Evolutionary conservation across 805 yeast genomes (phyloP), one percentile per base, ranked within the genome.

Genomic region (Saccharomycopsis guyanensis): DNA sequence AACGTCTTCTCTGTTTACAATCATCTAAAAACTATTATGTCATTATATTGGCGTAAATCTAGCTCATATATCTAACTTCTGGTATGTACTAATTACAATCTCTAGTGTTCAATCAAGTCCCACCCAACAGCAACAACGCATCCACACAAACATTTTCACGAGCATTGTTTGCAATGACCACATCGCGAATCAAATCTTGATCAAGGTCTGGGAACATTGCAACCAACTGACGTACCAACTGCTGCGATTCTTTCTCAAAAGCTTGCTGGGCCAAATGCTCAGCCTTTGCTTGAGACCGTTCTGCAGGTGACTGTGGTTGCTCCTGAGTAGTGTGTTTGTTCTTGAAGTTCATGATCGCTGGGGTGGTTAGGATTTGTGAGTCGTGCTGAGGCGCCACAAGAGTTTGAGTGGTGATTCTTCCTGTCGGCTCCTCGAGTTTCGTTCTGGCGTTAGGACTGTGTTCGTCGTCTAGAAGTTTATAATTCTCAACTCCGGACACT

Each of bases 201-300:
- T 86, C 95, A 50, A 87, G 66, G 38, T 68, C 69, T 0, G 95
- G 94, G 61, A 88, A 87, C 78, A 88, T 83, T 40, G 78, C 78
- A 24, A 65, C 64, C 45, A 87, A 66, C 2, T 75, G 73, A 1
- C 63, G 64, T 20, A 72, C 66, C 2, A 78, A 72, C 37, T 70
- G 68, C 16, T 66, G 61, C 33, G 64, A 68, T 50, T 77, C 80
- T 47, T 68, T 60, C 24, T 61, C 64, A 34, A 67, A 68, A 10
- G 68, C 57, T 39, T 66, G 55, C 31, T 62, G 63, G 1, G 69
- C 71, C 23, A 64, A 59, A 46, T 55, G 59, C 38, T 63, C 68
- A 40, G 66, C 69, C 2, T 64, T 61, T 7, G 24, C 36, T 31
- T 10, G 8, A n/a, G 32, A n/a, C 13, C 27, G 16, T 5, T 12